Evolutionary conservation across 1,139 yeast species (phyloP).

Genomic region (Magnusiomyces sp.): DNA sequence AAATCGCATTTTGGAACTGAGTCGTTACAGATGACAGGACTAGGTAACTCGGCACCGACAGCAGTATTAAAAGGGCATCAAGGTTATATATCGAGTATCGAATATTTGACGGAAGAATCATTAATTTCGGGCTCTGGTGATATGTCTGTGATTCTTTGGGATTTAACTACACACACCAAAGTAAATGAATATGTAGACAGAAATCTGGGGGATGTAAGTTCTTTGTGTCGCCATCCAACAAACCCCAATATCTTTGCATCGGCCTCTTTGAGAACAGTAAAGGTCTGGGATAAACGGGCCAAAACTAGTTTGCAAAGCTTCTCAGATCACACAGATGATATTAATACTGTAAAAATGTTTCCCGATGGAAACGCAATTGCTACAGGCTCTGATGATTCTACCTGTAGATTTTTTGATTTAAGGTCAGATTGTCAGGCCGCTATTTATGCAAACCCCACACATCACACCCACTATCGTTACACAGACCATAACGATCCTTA

Average conservation of each 20-base stretch:
- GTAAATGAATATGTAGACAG: slow-evolving; percentile 50
- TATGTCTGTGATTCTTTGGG: slow-evolving; percentile 77
- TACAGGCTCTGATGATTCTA: slow-evolving; percentile 77
- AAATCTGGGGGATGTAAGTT: slow-evolving; percentile 73
- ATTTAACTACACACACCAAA: slow-evolving; percentile 50
- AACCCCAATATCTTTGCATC: slow-evolving; percentile 44
- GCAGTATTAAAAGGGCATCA: slow-evolving; percentile 66
- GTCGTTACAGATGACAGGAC: slow-evolving; percentile 16
- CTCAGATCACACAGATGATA: slow-evolving; percentile 53
- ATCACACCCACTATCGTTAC: too few species aligned
- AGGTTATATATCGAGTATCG: slow-evolving; percentile 73
- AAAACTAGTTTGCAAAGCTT: slow-evolving; percentile 51
- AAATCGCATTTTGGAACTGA: not conserved
- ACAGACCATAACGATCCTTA: not conserved
- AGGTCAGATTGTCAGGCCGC: slow-evolving; percentile 69
- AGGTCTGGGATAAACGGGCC: slow-evolving; percentile 62
- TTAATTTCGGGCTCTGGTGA: slow-evolving; percentile 76
- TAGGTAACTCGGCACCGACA: slow-evolving; percentile 33
- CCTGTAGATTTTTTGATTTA: slow-evolving; percentile 62
- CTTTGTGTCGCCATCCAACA: slow-evolving; percentile 36
- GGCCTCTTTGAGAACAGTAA: slow-evolving; percentile 68
- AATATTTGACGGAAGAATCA: slow-evolving; percentile 49
- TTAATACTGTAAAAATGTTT: slow-evolving; percentile 53
- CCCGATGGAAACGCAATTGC: slow-evolving; percentile 53
- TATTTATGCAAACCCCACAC: slow-evolving; percentile 38